Percentiles rank a stretch among this genome's conserved stretches.
phyloP scores from a whole-genome alignment of 2,329 filamentous ascomycete genomes.

The Diaporthe nobilis region DNA sequence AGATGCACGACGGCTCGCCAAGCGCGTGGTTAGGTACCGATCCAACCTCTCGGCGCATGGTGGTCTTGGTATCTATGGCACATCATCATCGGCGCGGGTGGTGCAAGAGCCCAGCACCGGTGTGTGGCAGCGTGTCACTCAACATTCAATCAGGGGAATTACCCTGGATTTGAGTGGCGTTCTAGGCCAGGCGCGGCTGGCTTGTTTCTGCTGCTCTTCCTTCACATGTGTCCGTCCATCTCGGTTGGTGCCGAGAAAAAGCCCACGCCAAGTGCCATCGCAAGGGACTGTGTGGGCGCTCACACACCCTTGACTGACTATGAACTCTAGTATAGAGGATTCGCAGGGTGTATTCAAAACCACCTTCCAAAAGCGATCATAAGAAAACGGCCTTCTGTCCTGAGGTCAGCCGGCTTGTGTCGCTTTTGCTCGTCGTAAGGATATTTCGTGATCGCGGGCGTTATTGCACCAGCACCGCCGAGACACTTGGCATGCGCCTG shows the following conservation, averaged over 20 bases:
- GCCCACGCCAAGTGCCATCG: background rate
- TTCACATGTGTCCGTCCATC: background rate
- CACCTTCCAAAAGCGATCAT: conserved; percentile 23
- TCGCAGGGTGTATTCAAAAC: background rate
- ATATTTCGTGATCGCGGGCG: conserved; percentile 24
- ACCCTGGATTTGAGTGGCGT: background rate
- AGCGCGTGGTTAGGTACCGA: conserved; percentile 5
- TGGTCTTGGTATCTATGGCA: conserved; percentile 27
- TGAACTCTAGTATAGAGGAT: background rate
- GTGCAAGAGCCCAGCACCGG: background rate
- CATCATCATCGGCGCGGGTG: background rate
- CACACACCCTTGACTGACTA: background rate
- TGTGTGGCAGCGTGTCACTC: background rate
- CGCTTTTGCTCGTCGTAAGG: conserved; percentile 6
- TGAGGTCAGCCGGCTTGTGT: conserved; percentile 3
- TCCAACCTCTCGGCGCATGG: conserved; percentile 16
- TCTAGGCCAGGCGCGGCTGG: background rate
- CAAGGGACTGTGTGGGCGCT: background rate
- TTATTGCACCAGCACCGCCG: conserved; percentile 29
- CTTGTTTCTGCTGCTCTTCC: background rate
- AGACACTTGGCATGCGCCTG: conserved; percentile 10
- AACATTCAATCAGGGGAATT: background rate
- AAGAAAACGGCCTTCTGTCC: background rate
- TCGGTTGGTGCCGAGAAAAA: conserved; percentile 11
- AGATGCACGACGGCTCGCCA: conserved; percentile 6